Evolutionary conservation across 2,329 filamentous ascomycete species (phyloP), one percentile per base, ranked within the genome.

Genomic region (Verticillium isaacii): DNA sequence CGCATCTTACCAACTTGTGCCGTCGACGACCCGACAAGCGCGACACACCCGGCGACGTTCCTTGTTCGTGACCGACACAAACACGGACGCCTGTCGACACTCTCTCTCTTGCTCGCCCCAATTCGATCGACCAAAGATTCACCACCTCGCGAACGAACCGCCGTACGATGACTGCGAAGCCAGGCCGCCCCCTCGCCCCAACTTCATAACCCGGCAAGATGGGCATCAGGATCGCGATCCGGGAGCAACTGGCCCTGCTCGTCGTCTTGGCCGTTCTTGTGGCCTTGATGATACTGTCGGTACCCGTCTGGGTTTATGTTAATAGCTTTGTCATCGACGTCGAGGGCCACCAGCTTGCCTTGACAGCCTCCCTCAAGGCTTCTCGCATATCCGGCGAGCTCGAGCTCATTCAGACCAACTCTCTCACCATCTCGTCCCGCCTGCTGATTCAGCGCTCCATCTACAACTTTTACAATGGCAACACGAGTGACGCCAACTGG

Each of bases 311-410:
- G 83, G 74, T 85, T 62, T 86, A 80, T 66, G 82, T 86, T 69
- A 80, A 85, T 68, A 72, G 75, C 64, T 85, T 84, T 68, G 82
- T 85, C 64, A 66, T 78, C 66, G 71, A 75, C 59, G 79, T 86
- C 66, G 78, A 83, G 71, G 76, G 85, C 14, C 81, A 85, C 59
- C 85, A 88, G 59, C 85, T 97, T 57, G 80, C 87, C 32, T 81
- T 97, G 64, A 92, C 92, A 1, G 93, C 93, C 7, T 93, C 90
- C 2, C 86, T 97, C 71, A 97, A 97, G 74, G 89, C 93, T 23
- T 88, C 90, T 34, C 89, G 94, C 71, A 83, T 97, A 65, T 82
- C 89, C 6, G 89, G 91, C 59, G 90, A 92, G 71, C 84, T 97
- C 61, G 82, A 91, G 59, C 83, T 97, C 59, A 86, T 96, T 67